Conservation (phyloP, 78 protist species). For the Monosiga brevicollis region DNA sequence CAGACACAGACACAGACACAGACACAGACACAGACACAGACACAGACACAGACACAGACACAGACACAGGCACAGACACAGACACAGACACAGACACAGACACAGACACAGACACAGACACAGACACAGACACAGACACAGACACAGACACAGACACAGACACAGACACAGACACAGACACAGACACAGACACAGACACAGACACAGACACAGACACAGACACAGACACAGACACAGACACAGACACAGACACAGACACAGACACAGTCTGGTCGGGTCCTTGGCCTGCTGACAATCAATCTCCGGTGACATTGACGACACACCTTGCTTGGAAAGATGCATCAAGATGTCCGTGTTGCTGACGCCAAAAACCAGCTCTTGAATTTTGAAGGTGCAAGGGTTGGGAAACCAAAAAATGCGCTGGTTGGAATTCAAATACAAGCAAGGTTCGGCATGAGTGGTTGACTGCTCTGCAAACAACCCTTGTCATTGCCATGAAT, state of each 20-base stretch:
- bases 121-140: background rate
- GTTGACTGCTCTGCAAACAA: background rate
- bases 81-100: background rate
- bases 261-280: background rate
- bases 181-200: background rate
- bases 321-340: background rate
- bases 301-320: too few relatives aligned
- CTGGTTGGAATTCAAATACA: background rate
- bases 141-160: background rate
- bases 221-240: background rate
- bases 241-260: background rate
- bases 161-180: background rate
- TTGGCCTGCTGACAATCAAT: too few relatives aligned
- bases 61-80: background rate
- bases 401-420: background rate
- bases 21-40: background rate
- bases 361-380: background rate
- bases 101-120: background rate
- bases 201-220: background rate
- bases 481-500: background rate
- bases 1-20: background rate
- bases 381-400: background rate
- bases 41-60: background rate
- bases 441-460: background rate
- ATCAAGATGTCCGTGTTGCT: background rate